Base-by-base conservation (phyloP, 1,284 basidiomycete species). In the Puccinia coronata region DNA sequence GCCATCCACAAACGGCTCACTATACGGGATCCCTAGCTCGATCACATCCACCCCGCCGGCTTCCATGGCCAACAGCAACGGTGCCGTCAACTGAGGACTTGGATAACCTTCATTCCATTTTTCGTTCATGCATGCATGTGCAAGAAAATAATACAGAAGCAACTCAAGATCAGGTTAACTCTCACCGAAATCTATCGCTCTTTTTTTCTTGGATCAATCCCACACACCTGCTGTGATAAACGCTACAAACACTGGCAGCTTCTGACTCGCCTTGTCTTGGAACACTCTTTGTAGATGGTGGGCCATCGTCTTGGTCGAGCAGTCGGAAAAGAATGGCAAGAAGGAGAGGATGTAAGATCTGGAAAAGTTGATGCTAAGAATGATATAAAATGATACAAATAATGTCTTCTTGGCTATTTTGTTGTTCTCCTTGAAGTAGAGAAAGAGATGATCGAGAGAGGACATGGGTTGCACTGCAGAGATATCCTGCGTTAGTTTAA, bases 21-120 rank as follows among this genome's bases (percentile, higher is more conserved):
- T 95, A 88, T 98, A 98, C 0, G 95, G 96, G 51, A 98, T 90
- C 36, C 97, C 97, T 47, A 99, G 90, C 87, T 99, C 96, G 83
- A 99, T 96, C 83, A 98, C 91, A 86, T 98, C 95, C 67, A 94
- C 91, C 31, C 96, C 97, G 70, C 96, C 96, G 65, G 90, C 90
- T 87, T 98, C 92, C 90, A 99, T 92, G 28, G 92, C 92, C 53
- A 98, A 90, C 88, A 98, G 87, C 80, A 96, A 89, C 3, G 93
- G 91, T 20, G 97, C 93, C 0, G 96, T 98, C 82, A 92, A 91
- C 5, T 83, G 69, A 69, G 84, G 84, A 61, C 83, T 77, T 16
- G 86, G 86, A 81, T 83, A 86, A 20, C 86, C 86, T 81, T 25
- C 28, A 84, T 69, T 53, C 31, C 31, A 72, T 49, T 11, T 39